phyloP scores from a whole-genome alignment of 2,329 filamentous ascomycete genomes.

The Alternaria sp. region DNA sequence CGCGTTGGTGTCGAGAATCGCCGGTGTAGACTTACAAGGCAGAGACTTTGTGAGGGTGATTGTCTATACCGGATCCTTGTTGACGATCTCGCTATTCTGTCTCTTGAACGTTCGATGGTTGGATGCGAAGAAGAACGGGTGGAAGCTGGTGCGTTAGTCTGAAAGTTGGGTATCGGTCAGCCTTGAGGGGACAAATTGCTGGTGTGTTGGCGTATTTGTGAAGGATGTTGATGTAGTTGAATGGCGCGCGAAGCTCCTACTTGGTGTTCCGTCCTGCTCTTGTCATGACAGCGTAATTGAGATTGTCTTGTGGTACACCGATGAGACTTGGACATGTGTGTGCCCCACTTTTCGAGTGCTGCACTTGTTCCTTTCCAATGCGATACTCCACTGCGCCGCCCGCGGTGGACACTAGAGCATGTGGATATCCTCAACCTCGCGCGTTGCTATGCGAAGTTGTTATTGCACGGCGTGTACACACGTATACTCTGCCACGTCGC shows the following conservation, averaged over 20 bases:
- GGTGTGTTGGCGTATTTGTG: neutral
- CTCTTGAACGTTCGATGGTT: constrained; percentile 20
- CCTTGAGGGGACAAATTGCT: neutral
- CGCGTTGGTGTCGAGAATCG: constrained; percentile 18
- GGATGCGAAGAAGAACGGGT: constrained; percentile 21
- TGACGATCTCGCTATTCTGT: constrained; percentile 14
- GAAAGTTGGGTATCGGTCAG: neutral
- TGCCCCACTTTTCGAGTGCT: neutral
- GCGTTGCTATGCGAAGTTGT: constrained; percentile 4
- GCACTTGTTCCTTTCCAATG: neutral
- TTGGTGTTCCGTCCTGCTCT: neutral
- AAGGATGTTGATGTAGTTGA: neutral
- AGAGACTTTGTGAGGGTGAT: constrained; percentile 21
- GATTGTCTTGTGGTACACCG: neutral
- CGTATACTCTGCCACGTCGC: constrained; percentile 8
- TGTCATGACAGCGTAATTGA: neutral
- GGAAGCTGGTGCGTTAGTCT: constrained; percentile 22
- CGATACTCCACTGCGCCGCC: neutral
- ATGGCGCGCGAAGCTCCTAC: neutral
- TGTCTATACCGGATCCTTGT: constrained; percentile 20
- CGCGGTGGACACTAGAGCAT: neutral
- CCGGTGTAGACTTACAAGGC: constrained; percentile 13
- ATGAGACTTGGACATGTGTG: neutral
- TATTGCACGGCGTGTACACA: neutral
- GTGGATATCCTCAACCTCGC: neutral